Evolutionary conservation across 306 rosid genomes (phyloP).

Genomic region (Prunus fruticosa): DNA sequence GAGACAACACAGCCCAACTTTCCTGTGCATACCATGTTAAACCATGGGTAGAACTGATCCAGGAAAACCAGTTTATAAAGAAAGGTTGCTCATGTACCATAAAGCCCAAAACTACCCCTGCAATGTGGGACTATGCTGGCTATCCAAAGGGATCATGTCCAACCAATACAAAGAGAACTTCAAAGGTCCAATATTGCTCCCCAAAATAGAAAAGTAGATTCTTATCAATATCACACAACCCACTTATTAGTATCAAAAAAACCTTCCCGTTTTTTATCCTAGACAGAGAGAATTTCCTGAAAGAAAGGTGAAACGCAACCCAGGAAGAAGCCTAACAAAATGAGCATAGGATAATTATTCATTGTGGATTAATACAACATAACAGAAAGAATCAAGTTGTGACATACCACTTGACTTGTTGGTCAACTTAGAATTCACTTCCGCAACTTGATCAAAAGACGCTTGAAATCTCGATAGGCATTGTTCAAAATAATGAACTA

Average conservation of each 20-base stretch:
- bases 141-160: neutral
- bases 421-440: conserved; percentile 23
- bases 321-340: neutral
- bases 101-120: neutral
- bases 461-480: conserved; percentile 40
- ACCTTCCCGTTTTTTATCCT: neutral
- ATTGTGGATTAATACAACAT: neutral
- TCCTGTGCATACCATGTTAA: neutral
- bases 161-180: neutral
- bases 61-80: neutral
- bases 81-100: neutral
- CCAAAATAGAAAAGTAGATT: neutral
- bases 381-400: conserved; percentile 5
- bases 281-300: neutral
- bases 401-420: conserved; percentile 52
- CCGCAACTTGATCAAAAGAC: conserved; percentile 34
- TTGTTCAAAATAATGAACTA: conserved; percentile 45
- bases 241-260: neutral
- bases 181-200: neutral
- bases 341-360: neutral
- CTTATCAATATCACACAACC: neutral
- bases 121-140: neutral
- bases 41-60: neutral
- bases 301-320: neutral
- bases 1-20: neutral